These are phyloP conservation scores for Candida awuae DNA, from an alignment of 805 yeast species.

Conservation along the genomic window DNA sequence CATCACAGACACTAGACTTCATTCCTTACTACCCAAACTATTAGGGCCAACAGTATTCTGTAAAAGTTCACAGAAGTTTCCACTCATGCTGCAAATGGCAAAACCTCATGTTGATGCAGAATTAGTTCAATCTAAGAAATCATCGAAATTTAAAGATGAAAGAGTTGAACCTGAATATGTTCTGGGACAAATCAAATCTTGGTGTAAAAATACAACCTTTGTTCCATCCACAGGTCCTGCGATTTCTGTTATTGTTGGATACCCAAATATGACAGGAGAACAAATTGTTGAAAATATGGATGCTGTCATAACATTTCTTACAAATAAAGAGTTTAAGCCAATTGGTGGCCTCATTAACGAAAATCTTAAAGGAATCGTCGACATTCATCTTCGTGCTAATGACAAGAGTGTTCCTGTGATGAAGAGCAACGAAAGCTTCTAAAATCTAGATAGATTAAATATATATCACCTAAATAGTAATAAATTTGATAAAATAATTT, in stretches of 20 bases:
- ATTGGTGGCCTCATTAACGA: slow-evolving; percentile 50
- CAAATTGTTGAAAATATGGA: slow-evolving; percentile 46
- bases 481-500: too few species aligned
- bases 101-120: slow-evolving; percentile 29
- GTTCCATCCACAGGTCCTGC: slow-evolving; percentile 56
- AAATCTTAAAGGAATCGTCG: slow-evolving; percentile 37
- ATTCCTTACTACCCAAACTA: slow-evolving; percentile 48
- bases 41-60: slow-evolving; percentile 53
- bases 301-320: slow-evolving; percentile 42
- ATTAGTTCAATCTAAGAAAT: slow-evolving; percentile 25
- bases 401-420: slow-evolving; percentile 28
- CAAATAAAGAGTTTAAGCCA: slow-evolving; percentile 37
- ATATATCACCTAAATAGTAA: too few species aligned
- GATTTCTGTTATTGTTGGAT: slow-evolving; percentile 53
- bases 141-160: slow-evolving; percentile 43
- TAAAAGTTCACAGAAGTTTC: slow-evolving; percentile 56
- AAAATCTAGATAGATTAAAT: too few species aligned
- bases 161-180: slow-evolving; percentile 61
- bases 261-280: slow-evolving; percentile 35
- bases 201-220: slow-evolving; percentile 54
- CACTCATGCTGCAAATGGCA: slow-evolving; percentile 60
- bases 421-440: slow-evolving; percentile 1
- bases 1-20: slow-evolving; percentile 62
- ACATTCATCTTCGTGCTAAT: slow-evolving; percentile 35
- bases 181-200: slow-evolving; percentile 53